Evolutionary conservation across 345 rosid species (phyloP).

Genomic region (Noccaea caerulescens): DNA sequence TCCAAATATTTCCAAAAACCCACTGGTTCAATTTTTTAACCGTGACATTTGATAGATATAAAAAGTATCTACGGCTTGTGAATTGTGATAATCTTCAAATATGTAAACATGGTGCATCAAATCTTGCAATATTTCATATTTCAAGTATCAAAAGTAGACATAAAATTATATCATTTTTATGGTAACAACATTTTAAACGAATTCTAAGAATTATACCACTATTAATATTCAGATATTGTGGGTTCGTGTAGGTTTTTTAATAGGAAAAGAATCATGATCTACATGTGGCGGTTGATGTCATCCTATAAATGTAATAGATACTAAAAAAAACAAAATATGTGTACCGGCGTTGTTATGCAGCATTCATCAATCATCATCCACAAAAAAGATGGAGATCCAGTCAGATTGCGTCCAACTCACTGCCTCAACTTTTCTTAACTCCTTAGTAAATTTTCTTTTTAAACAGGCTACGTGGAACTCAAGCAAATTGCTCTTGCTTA

Average conservation of each 20-base stretch:
- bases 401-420: conserved; percentile 34
- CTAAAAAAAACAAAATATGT: not conserved
- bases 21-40: not conserved
- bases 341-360: conserved; percentile 8
- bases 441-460: not conserved
- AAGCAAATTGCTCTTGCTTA: conserved; percentile 12
- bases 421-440: conserved; percentile 12
- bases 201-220: too few species aligned
- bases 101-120: too few species aligned
- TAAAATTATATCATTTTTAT: too few species aligned
- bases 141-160: too few species aligned
- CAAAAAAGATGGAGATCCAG: conserved; percentile 36
- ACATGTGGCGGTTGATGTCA: not conserved
- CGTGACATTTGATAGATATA: too few species aligned
- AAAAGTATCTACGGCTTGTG: too few species aligned
- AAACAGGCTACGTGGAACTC: conserved; percentile 24
- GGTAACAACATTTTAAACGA: too few species aligned
- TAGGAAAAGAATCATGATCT: too few species aligned
- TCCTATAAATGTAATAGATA: not conserved
- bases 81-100: too few species aligned
- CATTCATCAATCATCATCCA: conserved; percentile 18
- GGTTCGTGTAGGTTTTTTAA: too few species aligned
- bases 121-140: too few species aligned
- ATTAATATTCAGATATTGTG: too few species aligned
- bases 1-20: not conserved